A percentile compares a stretch with the other conserved stretches of the same genome.
phyloP scores from a whole-genome alignment of 352 stramenopile genomes.

The Phytophthora melonis region DNA sequence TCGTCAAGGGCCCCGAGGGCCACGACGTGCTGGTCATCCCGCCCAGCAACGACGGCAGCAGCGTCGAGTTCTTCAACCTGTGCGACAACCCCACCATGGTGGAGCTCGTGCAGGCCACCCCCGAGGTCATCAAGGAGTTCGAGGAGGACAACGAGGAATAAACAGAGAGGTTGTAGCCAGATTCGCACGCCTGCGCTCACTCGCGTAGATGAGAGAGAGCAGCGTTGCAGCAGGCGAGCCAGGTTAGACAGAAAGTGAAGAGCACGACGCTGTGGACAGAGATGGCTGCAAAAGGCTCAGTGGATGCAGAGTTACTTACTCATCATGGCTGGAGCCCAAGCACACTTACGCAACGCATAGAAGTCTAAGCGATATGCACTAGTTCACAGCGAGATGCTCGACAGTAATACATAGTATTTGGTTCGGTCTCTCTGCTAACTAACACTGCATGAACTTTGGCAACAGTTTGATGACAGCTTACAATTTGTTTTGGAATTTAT shows the following conservation, averaged over 20 bases:
- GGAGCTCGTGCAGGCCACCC: constrained; percentile 83
- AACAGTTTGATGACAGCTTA: constrained; percentile 14
- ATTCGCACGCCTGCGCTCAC: neutral
- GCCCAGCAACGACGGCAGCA: constrained; percentile 68
- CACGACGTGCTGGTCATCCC: constrained; percentile 76
- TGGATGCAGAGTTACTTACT: neutral
- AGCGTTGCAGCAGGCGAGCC: constrained; percentile 4
- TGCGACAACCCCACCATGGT: constrained; percentile 83
- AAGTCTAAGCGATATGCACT: constrained; percentile 3
- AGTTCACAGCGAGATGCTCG: constrained; percentile 3
- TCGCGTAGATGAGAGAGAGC: neutral
- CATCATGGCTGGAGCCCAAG: constrained; percentile 8
- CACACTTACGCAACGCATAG: neutral
- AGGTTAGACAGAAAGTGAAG: constrained; percentile 23
- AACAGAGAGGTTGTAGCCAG: neutral
- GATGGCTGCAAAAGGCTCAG: constrained; percentile 8
- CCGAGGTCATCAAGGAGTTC: constrained; percentile 84
- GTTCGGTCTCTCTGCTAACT: constrained; percentile 42
- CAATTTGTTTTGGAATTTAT: constrained; percentile 17
- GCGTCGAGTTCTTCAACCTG: constrained; percentile 86
- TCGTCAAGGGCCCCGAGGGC: constrained; percentile 69
- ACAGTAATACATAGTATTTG: constrained; percentile 54
- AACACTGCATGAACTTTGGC: constrained; percentile 13
- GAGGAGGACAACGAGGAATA: constrained; percentile 49
- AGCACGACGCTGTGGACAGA: constrained; percentile 13